Evolutionary conservation across 179 eudicot species (phyloP), one percentile per base, ranked within the genome.

Genomic region (Pouteria campechiana): DNA sequence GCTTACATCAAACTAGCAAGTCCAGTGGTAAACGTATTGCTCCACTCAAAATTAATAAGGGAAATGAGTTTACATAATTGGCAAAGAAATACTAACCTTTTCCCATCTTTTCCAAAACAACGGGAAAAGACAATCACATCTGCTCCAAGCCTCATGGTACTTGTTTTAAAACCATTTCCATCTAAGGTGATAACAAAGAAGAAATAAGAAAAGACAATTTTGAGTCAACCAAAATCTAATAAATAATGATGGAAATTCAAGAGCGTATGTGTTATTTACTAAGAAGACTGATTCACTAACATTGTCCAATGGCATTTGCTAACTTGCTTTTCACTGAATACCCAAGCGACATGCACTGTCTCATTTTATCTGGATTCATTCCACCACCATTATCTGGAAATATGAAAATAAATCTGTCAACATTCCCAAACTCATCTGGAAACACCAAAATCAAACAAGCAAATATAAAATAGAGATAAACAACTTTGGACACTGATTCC

Each of bases 311-410:
- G 20, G 95, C 79, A 67, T 89, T 68, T 10, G 78, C 86, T 48
- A 81, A 24, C 69, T 85, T 89, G 72, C 95, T 82, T 72, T 89
- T 89, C 23, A 55, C 72, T 29, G 97, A 89, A 67, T 89, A 89
- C 32, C 97, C 97, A 41, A 89, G 78, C 32, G 97, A 89, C 93
- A 89, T 81, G 69, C 97, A 89, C 32, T 81, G 93, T 25, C 97
- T 80, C 83, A 89, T 41, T 68, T 81, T 78, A 27, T 89, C 95
- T 7, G 90, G 97, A 53, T 76, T 70, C 97, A 89, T 89, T 27
- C 97, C 97, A 54, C 97, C 97, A 38, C 97, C 97, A 72, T 89
- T 65, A 76, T 89, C 97, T 89, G 49, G 17, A n/a, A n/a, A n/a
- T n/a, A n/a, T n/a, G n/a, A n/a, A n/a, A n/a, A n/a, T 50, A 10